Conservation (phyloP, 2,329 filamentous ascomycete species). For the Penicillium decumbens region DNA sequence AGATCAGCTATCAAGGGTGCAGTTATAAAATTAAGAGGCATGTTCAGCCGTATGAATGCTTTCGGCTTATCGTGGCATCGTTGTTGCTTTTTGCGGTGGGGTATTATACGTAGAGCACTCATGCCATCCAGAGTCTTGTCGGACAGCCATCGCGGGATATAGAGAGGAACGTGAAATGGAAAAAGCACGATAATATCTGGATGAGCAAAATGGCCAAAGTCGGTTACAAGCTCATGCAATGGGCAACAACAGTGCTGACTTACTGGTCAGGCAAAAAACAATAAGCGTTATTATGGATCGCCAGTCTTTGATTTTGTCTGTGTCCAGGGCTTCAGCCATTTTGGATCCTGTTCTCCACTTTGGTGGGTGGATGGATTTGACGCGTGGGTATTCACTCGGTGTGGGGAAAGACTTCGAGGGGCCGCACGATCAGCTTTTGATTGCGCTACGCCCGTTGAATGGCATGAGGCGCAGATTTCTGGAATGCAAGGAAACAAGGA, state of each 20-base stretch:
- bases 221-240: neutral
- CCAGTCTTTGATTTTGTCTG: conserved; percentile 58
- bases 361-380: too few species aligned
- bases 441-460: neutral
- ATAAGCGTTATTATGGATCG: conserved; percentile 66
- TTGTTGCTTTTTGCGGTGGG: conserved; percentile 34
- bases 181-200: conserved; percentile 65
- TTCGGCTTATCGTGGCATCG: conserved; percentile 27
- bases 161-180: conserved; percentile 62
- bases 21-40: conserved; percentile 67
- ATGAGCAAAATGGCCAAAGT: neutral
- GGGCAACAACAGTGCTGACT: conserved; percentile 33
- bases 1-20: conserved; percentile 67
- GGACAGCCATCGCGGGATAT: conserved; percentile 51
- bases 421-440: conserved; percentile 7
- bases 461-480: conserved; percentile 5
- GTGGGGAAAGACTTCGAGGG: neutral
- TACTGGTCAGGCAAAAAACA: conserved; percentile 66
- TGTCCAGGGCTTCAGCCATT: conserved; percentile 44
- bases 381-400: too few species aligned
- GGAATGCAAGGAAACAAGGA: conserved; percentile 4
- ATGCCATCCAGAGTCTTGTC: conserved; percentile 46
- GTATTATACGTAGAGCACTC: conserved; percentile 51
- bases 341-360: neutral
- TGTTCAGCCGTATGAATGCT: conserved; percentile 49